Conservation (phyloP, 1,284 basidiomycete species). For the Sporisorium iseilematis-ciliati region DNA sequence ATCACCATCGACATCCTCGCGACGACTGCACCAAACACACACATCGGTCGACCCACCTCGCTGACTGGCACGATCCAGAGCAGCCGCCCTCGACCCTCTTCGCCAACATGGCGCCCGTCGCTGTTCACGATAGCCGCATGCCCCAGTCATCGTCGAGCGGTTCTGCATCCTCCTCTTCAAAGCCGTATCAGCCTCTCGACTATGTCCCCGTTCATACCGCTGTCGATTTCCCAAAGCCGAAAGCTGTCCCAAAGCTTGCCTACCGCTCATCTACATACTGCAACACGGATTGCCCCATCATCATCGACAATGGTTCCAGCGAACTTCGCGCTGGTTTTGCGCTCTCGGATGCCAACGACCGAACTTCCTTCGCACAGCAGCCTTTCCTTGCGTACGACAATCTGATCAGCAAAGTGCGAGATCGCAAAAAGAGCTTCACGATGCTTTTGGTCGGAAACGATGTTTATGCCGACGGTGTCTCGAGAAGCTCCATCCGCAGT, state of each 20-base stretch:
- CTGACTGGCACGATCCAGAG: neutral
- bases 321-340: slow-evolving; percentile 89
- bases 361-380: slow-evolving; percentile 15
- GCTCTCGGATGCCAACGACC: slow-evolving; percentile 61
- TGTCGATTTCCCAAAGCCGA: slow-evolving; percentile 46
- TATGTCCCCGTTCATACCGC: slow-evolving; percentile 43
- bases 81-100: neutral
- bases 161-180: slow-evolving; percentile 18
- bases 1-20: neutral
- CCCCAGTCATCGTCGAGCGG: slow-evolving; percentile 12
- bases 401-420: slow-evolving; percentile 63
- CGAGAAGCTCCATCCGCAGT: slow-evolving; percentile 55
- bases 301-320: slow-evolving; percentile 93
- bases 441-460: slow-evolving; percentile 64
- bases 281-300: slow-evolving; percentile 73
- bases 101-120: slow-evolving; percentile 49
- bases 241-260: slow-evolving; percentile 35
- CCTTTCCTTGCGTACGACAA: slow-evolving; percentile 62
- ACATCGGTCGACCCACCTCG: neutral
- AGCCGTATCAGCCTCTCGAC: slow-evolving; percentile 47
- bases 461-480: slow-evolving; percentile 63
- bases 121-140: slow-evolving; percentile 35
- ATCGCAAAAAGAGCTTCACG: slow-evolving; percentile 60
- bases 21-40: neutral
- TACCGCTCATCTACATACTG: slow-evolving; percentile 55